Conservation (phyloP, 768 basidiomycete genomes). For the Hemileccinum impolitum region DNA sequence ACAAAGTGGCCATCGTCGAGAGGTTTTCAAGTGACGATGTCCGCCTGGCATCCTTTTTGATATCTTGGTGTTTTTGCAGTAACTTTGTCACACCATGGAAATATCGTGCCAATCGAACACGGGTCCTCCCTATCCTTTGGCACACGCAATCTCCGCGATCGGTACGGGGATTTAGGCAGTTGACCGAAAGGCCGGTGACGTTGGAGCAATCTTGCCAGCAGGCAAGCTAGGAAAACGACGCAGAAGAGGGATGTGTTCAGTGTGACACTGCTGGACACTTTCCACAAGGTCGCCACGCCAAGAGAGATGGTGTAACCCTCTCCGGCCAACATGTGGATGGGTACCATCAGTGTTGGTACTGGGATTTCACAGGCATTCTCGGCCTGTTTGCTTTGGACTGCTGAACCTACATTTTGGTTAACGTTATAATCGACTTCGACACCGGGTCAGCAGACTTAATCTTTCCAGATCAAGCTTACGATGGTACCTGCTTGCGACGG, state of each 20-base stretch:
- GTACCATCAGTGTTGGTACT: too few species aligned
- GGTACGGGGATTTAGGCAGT: background rate
- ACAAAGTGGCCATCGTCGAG: background rate
- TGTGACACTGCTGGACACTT: background rate
- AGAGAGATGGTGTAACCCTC: conserved; percentile 33
- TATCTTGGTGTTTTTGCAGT: background rate
- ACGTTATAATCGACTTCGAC: conserved; percentile 47
- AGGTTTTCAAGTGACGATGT: too few species aligned
- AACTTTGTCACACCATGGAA: conserved; percentile 33
- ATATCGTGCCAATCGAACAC: conserved; percentile 41
- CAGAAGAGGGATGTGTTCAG: background rate
- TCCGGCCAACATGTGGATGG: conserved; percentile 43
- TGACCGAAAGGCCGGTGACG: background rate
- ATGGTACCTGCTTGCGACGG: conserved; percentile 32
- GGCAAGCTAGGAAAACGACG: conserved; percentile 8
- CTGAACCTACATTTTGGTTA: background rate
- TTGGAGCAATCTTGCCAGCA: background rate
- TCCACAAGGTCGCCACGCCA: conserved; percentile 10
- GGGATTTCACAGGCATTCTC: conserved; percentile 38
- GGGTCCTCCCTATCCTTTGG: conserved; percentile 37
- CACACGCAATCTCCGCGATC: conserved; percentile 9
- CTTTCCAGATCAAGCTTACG: conserved; percentile 35
- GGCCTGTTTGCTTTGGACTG: background rate
- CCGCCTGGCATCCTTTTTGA: background rate
- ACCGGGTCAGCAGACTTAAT: conserved; percentile 53